phyloP scores from a whole-genome alignment of 345 rosid species.

The Syzygium aromaticum region DNA sequence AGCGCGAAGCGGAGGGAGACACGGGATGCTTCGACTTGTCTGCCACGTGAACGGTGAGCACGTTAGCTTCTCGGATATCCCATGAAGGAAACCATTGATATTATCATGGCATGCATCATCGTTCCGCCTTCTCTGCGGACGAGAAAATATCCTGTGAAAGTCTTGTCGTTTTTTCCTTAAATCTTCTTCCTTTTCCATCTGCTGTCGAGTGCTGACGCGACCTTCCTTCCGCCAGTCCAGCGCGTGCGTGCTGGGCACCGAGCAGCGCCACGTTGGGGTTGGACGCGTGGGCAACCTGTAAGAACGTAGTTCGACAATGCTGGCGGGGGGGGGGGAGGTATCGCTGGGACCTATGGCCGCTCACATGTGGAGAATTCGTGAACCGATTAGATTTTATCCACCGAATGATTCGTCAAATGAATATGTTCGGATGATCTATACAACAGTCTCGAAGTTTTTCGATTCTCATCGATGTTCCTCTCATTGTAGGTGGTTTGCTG shows the following conservation, averaged over 20 bases:
- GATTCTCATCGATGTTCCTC: background rate
- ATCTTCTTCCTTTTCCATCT: background rate
- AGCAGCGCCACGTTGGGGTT: background rate
- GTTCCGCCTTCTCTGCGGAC: background rate
- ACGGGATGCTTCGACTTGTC: constrained; percentile 1
- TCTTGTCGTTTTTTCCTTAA: background rate
- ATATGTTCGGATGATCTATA: background rate
- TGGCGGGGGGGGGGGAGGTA: background rate
- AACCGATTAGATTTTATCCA: background rate
- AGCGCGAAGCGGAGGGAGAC: background rate
- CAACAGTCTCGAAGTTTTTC: too few species aligned
- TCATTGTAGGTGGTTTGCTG: background rate
- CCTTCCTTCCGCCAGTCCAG: background rate
- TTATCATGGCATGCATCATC: background rate
- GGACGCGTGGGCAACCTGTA: background rate
- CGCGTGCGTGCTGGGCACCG: background rate
- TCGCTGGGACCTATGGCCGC: background rate
- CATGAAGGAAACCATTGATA: background rate
- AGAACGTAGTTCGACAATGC: background rate
- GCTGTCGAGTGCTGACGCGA: background rate
- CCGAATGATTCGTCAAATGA: background rate
- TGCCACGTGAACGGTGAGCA: constrained; percentile 49
- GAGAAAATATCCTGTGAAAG: background rate
- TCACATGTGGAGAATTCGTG: background rate
- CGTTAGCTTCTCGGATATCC: background rate